Base-by-base conservation (phyloP, 1,139 yeast species). In the Diutina sp. region DNA sequence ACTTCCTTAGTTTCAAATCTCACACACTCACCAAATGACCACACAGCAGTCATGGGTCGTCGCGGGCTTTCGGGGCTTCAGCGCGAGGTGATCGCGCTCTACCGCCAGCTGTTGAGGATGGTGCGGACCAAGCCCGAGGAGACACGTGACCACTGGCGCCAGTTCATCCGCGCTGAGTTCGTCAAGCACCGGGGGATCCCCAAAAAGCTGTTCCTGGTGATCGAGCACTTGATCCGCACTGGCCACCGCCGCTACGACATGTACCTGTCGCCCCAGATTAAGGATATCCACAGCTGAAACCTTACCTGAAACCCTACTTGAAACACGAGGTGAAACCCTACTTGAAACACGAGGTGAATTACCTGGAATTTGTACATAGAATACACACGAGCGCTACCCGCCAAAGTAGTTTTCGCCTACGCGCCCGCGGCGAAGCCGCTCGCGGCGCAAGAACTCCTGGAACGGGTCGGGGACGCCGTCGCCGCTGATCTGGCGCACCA, bases 141-240 rank as follows among this genome's bases (percentile, higher is more conserved):
- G 30, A 71, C 68, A 51, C 69, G 72, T 57, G 62, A 60, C 1
- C 79, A 79, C 62, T 81, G 85, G 85, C 67, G 72, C 25, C 56
- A 54, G 3, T 79, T 70, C 63, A 67, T 79, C 8, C 76, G 85
- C 54, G 66, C 64, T 12, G 95, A 89, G 66, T 93, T 93, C 66
- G 72, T 67, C n/a, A 82, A 82, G 63, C 76, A 84, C 67, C 72
- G 74, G 55, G 64, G 69, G 41, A 69, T 91, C 16, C 83, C 87
- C 44, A 84, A 88, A 66, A 85, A 89, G 64, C 96, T 89, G 65
- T 91, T 91, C 67, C 77, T 85, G 46, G 88, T 96, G 1, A 83
- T 93, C 55, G 99, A 93, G 67, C 93, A 90, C 70, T 73, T 93
- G 54, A 69, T 93, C 47, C 74, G 99, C 58, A 79, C 80, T 11